Evolutionary conservation across 1,284 basidiomycete genomes (phyloP), one percentile per base, ranked within the genome.

Genomic region (Gymnopus androsaceus): DNA sequence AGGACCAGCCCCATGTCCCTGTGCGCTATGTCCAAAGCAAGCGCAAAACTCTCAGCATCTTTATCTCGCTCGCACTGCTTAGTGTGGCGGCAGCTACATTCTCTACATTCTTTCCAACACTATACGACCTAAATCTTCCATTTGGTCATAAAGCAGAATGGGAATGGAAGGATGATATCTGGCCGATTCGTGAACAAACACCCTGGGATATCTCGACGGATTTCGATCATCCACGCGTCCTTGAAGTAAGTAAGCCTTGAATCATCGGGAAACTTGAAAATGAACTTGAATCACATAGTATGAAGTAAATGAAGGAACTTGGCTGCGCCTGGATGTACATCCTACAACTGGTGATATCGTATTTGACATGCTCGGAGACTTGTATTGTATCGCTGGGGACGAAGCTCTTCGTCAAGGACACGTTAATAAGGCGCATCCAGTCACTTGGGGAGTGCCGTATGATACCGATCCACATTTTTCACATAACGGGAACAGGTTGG

Each of bases 181-280:
- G 82, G 75, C 87, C 87, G 37, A 68, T 88, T 31, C 83, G 85
- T 37, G 73, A 76, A 53, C 84, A 80, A 50, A 82, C 81, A 3
- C 75, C 81, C 25, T 90, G 87, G 87, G 87, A 90, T 63, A 89
- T 90, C 56, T 88, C 87, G 15, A 88, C 86, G 11, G 83, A 88
- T 69, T 88, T 82, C 62, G 76, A 80, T n/a, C 81, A 82, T 69
- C 83, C 85, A 1, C 82, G 87, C 27, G 71, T 71, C 25, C 71
- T 88, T 19, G 76, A 81, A 55, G n/a, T n/a, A n/a, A n/a, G n/a
- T n/a, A n/a, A n/a, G n/a, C n/a, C n/a, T n/a, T n/a, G n/a, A n/a
- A n/a, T n/a, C n/a, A n/a, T n/a, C n/a, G n/a, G n/a, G n/a, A n/a
- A n/a, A n/a, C n/a, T n/a, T n/a, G n/a, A n/a, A n/a, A n/a, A n/a